phyloP scores from a whole-genome alignment of 1,284 basidiomycete species.

The Bjerkandera adusta region DNA sequence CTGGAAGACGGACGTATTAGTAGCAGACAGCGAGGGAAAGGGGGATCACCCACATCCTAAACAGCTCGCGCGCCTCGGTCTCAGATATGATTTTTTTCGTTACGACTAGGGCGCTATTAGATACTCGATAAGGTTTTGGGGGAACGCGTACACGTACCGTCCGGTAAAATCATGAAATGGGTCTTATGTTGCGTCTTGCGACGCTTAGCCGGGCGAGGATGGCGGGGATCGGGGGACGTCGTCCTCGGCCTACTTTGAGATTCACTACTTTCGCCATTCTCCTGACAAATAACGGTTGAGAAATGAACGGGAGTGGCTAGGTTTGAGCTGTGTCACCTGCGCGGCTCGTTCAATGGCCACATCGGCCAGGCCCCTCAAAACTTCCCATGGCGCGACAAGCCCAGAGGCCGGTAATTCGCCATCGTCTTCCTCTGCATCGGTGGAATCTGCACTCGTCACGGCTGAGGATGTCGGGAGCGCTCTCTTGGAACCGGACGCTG shows the following conservation, averaged over 20 bases:
- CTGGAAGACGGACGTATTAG: conserved; percentile 35
- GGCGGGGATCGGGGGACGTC: conserved; percentile 60
- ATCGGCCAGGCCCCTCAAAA: conserved; percentile 75
- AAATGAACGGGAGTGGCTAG: not conserved
- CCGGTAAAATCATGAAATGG: conserved; percentile 57
- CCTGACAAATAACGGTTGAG: conserved; percentile 33
- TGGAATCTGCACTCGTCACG: conserved; percentile 72
- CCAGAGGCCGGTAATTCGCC: conserved; percentile 78
- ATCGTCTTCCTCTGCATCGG: conserved; percentile 72
- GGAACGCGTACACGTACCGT: conserved; percentile 55
- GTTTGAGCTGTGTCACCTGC: conserved; percentile 58
- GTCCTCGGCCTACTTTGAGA: conserved; percentile 72
- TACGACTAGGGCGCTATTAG: conserved; percentile 50
- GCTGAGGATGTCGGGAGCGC: conserved; percentile 57
- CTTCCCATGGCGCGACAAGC: conserved; percentile 81
- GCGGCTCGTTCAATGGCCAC: conserved; percentile 75
- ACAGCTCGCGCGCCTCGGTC: conserved; percentile 78
- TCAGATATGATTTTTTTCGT: conserved; percentile 79
- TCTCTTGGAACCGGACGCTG: conserved; percentile 50
- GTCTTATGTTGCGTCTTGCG: conserved; percentile 65
- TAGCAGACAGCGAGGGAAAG: not conserved
- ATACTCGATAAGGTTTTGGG: conserved; percentile 6
- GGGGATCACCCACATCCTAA: conserved; percentile 63
- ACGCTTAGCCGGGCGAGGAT: conserved; percentile 63
- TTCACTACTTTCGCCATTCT: conserved; percentile 73